phyloP scores from a whole-genome alignment of 2,329 filamentous ascomycete species.

The Alternaria ethzedia region DNA sequence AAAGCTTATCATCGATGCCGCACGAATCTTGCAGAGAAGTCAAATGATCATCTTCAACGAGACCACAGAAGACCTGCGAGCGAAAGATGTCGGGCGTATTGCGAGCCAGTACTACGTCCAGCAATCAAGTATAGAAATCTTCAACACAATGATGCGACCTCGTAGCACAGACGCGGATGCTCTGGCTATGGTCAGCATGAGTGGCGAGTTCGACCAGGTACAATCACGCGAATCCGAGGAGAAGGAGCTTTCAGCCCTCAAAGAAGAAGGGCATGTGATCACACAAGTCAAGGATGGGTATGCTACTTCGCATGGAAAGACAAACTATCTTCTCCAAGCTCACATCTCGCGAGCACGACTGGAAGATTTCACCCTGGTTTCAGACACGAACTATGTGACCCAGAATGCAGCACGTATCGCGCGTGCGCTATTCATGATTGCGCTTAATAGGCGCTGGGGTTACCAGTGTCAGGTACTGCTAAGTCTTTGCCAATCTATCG shows the following conservation, averaged over 20 bases:
- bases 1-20: slow-evolving; percentile 86
- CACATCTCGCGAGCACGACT: slow-evolving; percentile 88
- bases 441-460: slow-evolving; percentile 92
- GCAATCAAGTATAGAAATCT: slow-evolving; percentile 91
- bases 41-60: slow-evolving; percentile 99
- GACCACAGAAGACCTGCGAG: slow-evolving; percentile 85
- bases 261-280: slow-evolving; percentile 67
- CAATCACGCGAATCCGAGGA: slow-evolving; percentile 90
- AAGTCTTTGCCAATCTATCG: slow-evolving; percentile 94
- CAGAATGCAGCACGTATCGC: slow-evolving; percentile 96
- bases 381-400: slow-evolving; percentile 92
- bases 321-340: slow-evolving; percentile 91
- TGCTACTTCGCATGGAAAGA: slow-evolving; percentile 80
- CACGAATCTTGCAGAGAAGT: slow-evolving; percentile 82
- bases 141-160: slow-evolving; percentile 92
- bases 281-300: slow-evolving; percentile 78
- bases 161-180: slow-evolving; percentile 89
- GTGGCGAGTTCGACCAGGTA: slow-evolving; percentile 96
- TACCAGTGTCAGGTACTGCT: slow-evolving; percentile 91
- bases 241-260: slow-evolving; percentile 80
- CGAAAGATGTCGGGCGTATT: slow-evolving; percentile 95
- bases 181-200: slow-evolving; percentile 95
- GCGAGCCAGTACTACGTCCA: slow-evolving; percentile 97
- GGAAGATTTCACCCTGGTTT: slow-evolving; percentile 91
- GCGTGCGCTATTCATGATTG: slow-evolving; percentile 95